Percentiles rank a stretch among this genome's conserved stretches.
Evolutionary conservation across 2,329 filamentous ascomycete species (phyloP).

Genomic region (Pyrenophora graminea): DNA sequence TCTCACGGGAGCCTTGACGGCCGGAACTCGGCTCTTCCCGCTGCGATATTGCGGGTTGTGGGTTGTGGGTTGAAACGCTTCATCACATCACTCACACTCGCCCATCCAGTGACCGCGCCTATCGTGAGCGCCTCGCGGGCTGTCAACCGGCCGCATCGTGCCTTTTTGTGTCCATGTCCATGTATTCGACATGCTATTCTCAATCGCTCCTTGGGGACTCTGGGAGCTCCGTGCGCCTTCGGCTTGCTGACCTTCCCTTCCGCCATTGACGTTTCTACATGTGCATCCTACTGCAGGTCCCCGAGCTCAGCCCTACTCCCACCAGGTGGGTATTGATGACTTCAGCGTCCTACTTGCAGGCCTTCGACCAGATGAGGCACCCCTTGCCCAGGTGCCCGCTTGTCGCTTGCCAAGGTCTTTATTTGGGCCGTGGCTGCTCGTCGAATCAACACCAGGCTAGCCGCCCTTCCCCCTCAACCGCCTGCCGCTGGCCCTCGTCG

Average conservation of each 20-base stretch:
- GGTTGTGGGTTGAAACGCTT: no score
- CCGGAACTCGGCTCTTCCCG: constrained; percentile 21
- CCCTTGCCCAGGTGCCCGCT: constrained; percentile 13
- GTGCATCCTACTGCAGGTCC: constrained; percentile 27
- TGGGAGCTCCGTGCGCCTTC: constrained; percentile 3
- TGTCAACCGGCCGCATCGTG: constrained; percentile 5
- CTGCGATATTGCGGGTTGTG: constrained; percentile 15
- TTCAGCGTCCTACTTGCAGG: constrained; percentile 18
- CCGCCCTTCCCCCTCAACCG: constrained; percentile 28
- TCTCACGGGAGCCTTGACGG: constrained; percentile 14
- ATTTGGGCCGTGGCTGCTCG: constrained; percentile 27
- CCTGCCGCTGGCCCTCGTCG: constrained; percentile 27
- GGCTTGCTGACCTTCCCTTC: constrained; percentile 24
- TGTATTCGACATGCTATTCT: constrained; percentile 9
- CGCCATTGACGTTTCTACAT: constrained; percentile 8
- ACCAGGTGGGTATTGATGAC: constrained; percentile 29
- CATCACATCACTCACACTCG: constrained; percentile 20
- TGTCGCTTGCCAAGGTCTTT: constrained; percentile 31
- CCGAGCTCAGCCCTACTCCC: constrained; percentile 36
- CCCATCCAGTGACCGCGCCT: constrained; percentile 19
- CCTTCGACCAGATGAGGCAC: constrained; percentile 15
- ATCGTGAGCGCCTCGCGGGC: constrained; percentile 21
- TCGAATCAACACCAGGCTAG: constrained; percentile 39
- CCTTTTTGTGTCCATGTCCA: background rate
- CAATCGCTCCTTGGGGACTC: background rate